Evolutionary conservation across 2,329 filamentous ascomycete genomes (phyloP).

Genomic region (Sclerotinia nivalis): DNA sequence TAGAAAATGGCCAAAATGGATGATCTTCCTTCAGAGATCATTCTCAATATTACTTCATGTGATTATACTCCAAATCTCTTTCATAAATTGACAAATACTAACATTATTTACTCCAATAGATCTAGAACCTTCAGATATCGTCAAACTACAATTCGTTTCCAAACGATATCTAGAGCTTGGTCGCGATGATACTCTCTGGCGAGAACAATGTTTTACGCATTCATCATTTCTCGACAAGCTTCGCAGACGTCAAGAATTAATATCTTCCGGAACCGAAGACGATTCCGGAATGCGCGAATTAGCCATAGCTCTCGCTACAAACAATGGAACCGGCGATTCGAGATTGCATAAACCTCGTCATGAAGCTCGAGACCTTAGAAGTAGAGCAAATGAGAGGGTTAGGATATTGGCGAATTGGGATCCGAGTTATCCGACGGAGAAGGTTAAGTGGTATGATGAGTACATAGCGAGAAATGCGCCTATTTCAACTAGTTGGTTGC

Average conservation of each 20-base stretch:
- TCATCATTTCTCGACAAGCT: constrained; percentile 67
- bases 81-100: neutral
- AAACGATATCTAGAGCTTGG: constrained; percentile 64
- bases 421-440: constrained; percentile 69
- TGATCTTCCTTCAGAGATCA: constrained; percentile 23
- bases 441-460: constrained; percentile 82
- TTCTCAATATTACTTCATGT: constrained; percentile 23
- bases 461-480: constrained; percentile 81
- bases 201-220: constrained; percentile 68
- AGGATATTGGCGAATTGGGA: constrained; percentile 80
- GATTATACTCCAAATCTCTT: neutral
- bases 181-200: constrained; percentile 78
- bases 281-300: constrained; percentile 45
- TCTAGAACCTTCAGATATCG: constrained; percentile 64
- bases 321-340: constrained; percentile 37
- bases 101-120: constrained; percentile 45
- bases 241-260: constrained; percentile 51
- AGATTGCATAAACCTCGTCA: constrained; percentile 32
- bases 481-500: constrained; percentile 74
- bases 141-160: constrained; percentile 69
- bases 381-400: constrained; percentile 45
- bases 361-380: constrained; percentile 34
- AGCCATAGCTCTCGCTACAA: constrained; percentile 32
- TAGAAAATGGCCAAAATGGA: constrained; percentile 17
- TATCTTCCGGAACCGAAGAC: constrained; percentile 44